A percentile compares a stretch with the other conserved stretches of the same genome.
phyloP scores from a whole-genome alignment of 768 basidiomycete species.

The Mycena venus region DNA sequence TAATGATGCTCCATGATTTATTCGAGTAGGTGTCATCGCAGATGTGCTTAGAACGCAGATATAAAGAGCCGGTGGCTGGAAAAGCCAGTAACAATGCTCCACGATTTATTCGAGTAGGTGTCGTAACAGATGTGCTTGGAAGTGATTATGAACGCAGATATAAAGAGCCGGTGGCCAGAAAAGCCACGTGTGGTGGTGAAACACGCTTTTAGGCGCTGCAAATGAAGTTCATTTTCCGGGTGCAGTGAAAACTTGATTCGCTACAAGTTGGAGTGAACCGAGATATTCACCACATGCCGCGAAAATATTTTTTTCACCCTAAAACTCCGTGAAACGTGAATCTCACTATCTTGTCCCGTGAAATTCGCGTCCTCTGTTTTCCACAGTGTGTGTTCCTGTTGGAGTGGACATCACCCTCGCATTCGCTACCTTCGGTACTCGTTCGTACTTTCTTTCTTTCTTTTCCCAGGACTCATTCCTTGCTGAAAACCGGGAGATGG shows the following conservation, averaged over 20 bases:
- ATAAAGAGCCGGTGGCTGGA: no score
- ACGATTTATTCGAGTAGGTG: slow-evolving; percentile 93
- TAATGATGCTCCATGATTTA: not conserved
- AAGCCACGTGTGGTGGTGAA: slow-evolving; percentile 93
- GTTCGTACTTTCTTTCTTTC: no score
- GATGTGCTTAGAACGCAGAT: no score
- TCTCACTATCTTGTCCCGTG: not conserved
- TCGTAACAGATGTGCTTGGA: slow-evolving; percentile 95
- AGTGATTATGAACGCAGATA: slow-evolving; percentile 94
- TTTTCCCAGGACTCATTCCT: no score
- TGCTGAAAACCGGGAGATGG: no score
- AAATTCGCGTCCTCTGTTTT: not conserved
- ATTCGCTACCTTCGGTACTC: no score
- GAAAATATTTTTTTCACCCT: not conserved
- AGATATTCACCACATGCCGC: not conserved
- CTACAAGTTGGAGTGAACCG: not conserved
- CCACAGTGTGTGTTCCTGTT: no score
- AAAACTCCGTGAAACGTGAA: not conserved
- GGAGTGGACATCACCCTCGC: no score
- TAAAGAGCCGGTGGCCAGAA: slow-evolving; percentile 90
- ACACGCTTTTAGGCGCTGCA: slow-evolving; percentile 90
- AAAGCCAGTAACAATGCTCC: slow-evolving; percentile 87
- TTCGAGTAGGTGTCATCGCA: not conserved
- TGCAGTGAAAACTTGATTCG: not conserved
- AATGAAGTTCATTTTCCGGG: not conserved